These are phyloP conservation scores for Yamadazyma diospyri DNA, from an alignment of 1,139 yeast genomes.

Conservation along the genomic window DNA sequence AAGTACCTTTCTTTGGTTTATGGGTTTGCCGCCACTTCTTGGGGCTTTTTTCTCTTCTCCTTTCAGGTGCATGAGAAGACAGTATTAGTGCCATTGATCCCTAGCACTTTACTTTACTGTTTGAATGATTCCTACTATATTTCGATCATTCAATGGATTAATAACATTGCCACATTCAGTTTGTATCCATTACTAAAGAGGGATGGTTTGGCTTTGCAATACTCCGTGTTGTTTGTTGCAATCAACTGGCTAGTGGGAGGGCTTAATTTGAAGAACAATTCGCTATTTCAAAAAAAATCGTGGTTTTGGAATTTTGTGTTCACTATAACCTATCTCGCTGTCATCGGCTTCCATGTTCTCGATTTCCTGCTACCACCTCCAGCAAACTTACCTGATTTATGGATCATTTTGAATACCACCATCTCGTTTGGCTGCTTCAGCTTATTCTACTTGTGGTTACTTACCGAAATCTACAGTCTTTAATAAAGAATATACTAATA, in stretches of 20 bases:
- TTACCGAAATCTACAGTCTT: slow-evolving; percentile 39
- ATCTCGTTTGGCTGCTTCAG: slow-evolving; percentile 74
- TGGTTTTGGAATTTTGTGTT: slow-evolving; percentile 58
- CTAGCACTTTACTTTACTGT: slow-evolving; percentile 67
- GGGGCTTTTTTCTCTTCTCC: slow-evolving; percentile 86
- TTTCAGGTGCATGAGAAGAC: slow-evolving; percentile 97
- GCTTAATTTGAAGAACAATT: slow-evolving; percentile 19
- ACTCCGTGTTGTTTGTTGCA: slow-evolving; percentile 53
- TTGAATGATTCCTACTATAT: slow-evolving; percentile 56
- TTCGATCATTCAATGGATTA: slow-evolving; percentile 81
- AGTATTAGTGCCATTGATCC: slow-evolving; percentile 81
- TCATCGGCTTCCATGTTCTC: slow-evolving; percentile 48
- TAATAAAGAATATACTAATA: slow-evolving; percentile 4
- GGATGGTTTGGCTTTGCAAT: slow-evolving; percentile 74
- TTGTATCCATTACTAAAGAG: slow-evolving; percentile 81
- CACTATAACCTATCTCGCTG: slow-evolving; percentile 54
- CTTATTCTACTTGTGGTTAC: slow-evolving; percentile 75
- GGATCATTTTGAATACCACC: slow-evolving; percentile 74
- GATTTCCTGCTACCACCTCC: slow-evolving; percentile 59
- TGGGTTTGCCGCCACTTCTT: slow-evolving; percentile 79
- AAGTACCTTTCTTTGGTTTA: slow-evolving; percentile 37
- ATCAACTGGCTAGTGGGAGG: slow-evolving; percentile 87
- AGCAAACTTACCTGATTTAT: slow-evolving; percentile 68
- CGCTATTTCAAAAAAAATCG: slow-evolving; percentile 35
- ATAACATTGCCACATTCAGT: slow-evolving; percentile 79